Evolutionary conservation across 2,329 filamentous ascomycete genomes (phyloP).

Genomic region (Colletotrichum liriopes): DNA sequence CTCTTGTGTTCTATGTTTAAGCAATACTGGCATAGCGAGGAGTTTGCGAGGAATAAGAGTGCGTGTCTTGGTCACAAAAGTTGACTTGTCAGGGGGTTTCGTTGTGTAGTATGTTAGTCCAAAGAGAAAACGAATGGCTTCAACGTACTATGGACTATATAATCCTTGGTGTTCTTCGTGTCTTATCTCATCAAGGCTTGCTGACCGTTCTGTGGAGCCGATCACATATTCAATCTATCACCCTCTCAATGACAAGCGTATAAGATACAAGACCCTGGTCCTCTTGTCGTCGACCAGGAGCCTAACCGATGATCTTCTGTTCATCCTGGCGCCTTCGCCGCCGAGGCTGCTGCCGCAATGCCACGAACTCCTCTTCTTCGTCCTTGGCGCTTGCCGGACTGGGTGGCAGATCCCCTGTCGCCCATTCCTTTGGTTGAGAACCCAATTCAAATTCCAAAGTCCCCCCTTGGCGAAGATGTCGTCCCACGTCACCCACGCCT

Average conservation of each 20-base stretch:
- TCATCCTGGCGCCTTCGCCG: background rate
- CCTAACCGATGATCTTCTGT: constrained; percentile 5
- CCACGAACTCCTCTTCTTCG: constrained; percentile 14
- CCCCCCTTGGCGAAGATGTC: constrained; percentile 77
- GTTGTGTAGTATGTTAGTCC: background rate
- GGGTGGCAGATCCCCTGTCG: constrained; percentile 72
- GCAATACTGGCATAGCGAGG: constrained; percentile 48
- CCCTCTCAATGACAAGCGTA: background rate
- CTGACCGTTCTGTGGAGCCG: background rate
- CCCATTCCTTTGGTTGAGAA: constrained; percentile 66
- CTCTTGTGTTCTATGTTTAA: constrained; percentile 39
- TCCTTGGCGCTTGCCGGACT: constrained; percentile 64
- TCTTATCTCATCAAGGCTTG: background rate
- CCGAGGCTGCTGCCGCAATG: background rate
- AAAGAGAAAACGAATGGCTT: background rate
- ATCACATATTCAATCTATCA: background rate
- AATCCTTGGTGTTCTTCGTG: background rate
- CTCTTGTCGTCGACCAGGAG: background rate
- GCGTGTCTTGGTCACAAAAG: constrained; percentile 5
- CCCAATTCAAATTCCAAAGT: constrained; percentile 77
- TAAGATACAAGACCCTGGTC: background rate
- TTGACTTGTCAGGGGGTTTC: background rate
- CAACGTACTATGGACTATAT: background rate
- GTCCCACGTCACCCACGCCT: constrained; percentile 76
- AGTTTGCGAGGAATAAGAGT: constrained; percentile 44